These are phyloP conservation scores for Tetrapisispora taiwanensis DNA, from an alignment of 805 yeast species.

Conservation along the genomic window DNA sequence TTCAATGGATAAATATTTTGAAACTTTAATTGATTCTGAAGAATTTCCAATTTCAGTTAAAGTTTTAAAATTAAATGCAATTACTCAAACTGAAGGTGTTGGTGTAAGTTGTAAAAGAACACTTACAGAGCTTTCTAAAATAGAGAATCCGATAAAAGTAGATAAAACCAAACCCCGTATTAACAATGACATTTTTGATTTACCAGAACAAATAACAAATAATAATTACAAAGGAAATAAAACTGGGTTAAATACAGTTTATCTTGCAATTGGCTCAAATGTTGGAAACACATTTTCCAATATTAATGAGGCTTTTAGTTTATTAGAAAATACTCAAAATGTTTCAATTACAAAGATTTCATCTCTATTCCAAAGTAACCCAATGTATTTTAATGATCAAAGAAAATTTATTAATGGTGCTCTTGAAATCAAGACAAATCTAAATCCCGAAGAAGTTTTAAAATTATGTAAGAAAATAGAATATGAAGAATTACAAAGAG, in stretches of 20 bases:
- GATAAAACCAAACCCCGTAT: background rate
- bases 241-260: background rate
- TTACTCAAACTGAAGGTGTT: slow-evolving; percentile 78
- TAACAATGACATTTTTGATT: slow-evolving; percentile 22
- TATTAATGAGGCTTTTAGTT: slow-evolving; percentile 44
- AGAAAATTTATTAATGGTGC: slow-evolving; percentile 79
- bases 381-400: slow-evolving; percentile 84
- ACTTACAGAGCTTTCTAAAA: slow-evolving; percentile 29
- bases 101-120: slow-evolving; percentile 66
- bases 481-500: slow-evolving; percentile 56
- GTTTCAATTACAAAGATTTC: slow-evolving; percentile 54
- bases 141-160: background rate
- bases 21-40: slow-evolving; percentile 26
- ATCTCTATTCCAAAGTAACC: slow-evolving; percentile 75
- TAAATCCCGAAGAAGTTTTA: slow-evolving; percentile 57
- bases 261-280: slow-evolving; percentile 83
- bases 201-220: slow-evolving; percentile 18
- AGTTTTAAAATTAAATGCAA: slow-evolving; percentile 82
- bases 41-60: slow-evolving; percentile 35
- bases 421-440: slow-evolving; percentile 48
- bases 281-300: slow-evolving; percentile 60
- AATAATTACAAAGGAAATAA: slow-evolving; percentile 31
- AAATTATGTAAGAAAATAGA: slow-evolving; percentile 63
- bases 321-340: slow-evolving; percentile 28
- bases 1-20: slow-evolving; percentile 33